phyloP scores from a whole-genome alignment of 441 rosid species.

The Aquilaria agallochum region DNA sequence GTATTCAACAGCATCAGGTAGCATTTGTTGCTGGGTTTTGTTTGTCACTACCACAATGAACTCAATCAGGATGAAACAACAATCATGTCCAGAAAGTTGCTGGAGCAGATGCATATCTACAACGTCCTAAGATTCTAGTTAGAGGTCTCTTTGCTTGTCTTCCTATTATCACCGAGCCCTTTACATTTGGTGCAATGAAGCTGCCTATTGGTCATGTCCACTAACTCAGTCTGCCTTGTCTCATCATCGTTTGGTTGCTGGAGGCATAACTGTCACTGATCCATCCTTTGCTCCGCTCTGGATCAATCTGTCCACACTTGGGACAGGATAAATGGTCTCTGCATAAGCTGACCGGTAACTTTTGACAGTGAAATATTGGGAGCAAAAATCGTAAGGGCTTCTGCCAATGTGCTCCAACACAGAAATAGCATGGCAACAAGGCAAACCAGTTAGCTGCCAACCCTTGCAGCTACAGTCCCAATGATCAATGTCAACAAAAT shows the following conservation, averaged over 20 bases:
- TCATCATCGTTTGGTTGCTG: conserved; percentile 54
- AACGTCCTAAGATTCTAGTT: conserved; percentile 8
- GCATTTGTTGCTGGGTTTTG: too few relatives aligned
- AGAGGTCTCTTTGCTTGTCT: conserved; percentile 45
- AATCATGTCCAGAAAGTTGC: too few relatives aligned
- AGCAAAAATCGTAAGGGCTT: conserved; percentile 51
- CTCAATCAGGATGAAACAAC: too few relatives aligned
- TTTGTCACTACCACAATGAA: too few relatives aligned
- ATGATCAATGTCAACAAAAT: conserved; percentile 37
- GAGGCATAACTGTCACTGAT: conserved; percentile 46
- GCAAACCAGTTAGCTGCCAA: conserved; percentile 51
- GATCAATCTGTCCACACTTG: conserved; percentile 41
- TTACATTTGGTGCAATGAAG: conserved; percentile 72
- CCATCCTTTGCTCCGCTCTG: conserved; percentile 24
- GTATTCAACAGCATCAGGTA: too few relatives aligned
- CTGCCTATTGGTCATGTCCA: conserved; percentile 50
- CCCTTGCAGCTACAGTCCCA: conserved; percentile 55
- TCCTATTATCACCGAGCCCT: conserved; percentile 62
- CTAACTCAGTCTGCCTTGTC: conserved; percentile 41
- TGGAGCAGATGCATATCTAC: conserved; percentile 9
- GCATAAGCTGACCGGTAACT: conserved; percentile 44
- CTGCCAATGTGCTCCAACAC: conserved; percentile 36
- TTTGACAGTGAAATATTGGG: conserved; percentile 39
- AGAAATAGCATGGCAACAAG: conserved; percentile 62
- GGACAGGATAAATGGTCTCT: conserved; percentile 57